phyloP scores from a whole-genome alignment of 192 early-diverging fungal species.

The Linnemannia schmuckeri region DNA sequence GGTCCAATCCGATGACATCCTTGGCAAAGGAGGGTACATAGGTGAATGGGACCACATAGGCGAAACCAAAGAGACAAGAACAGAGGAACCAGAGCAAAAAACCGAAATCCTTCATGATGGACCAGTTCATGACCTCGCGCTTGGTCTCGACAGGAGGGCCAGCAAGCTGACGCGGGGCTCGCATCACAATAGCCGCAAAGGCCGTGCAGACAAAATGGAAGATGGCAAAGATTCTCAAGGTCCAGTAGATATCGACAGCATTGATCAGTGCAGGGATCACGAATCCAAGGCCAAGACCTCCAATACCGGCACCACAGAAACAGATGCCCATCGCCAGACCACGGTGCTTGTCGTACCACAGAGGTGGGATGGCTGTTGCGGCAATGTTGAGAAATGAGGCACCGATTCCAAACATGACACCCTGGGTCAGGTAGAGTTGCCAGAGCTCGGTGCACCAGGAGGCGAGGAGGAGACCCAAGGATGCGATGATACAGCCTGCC shows the following conservation, averaged over 20 bases:
- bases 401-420: constrained; percentile 60
- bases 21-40: constrained; percentile 40
- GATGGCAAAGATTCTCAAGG: constrained; percentile 38
- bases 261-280: constrained; percentile 48
- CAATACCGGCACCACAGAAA: constrained; percentile 56
- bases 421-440: constrained; percentile 50
- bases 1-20: constrained; percentile 28
- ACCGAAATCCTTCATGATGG: constrained; percentile 23
- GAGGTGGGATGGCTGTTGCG: constrained; percentile 46
- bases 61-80: constrained; percentile 28
- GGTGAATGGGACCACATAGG: constrained; percentile 29
- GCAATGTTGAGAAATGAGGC: constrained; percentile 55
- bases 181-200: constrained; percentile 48
- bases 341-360: constrained; percentile 56
- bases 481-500: constrained; percentile 31
- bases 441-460: constrained; percentile 50
- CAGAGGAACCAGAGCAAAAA: constrained; percentile 37
- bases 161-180: constrained; percentile 29
- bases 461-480: constrained; percentile 36
- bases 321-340: constrained; percentile 57
- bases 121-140: constrained; percentile 28
- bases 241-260: constrained; percentile 39
- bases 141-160: constrained; percentile 15
- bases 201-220: constrained; percentile 47
- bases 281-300: constrained; percentile 39